Conservation (phyloP, 768 basidiomycete species). For the Rhizopogon vesiculosus region DNA sequence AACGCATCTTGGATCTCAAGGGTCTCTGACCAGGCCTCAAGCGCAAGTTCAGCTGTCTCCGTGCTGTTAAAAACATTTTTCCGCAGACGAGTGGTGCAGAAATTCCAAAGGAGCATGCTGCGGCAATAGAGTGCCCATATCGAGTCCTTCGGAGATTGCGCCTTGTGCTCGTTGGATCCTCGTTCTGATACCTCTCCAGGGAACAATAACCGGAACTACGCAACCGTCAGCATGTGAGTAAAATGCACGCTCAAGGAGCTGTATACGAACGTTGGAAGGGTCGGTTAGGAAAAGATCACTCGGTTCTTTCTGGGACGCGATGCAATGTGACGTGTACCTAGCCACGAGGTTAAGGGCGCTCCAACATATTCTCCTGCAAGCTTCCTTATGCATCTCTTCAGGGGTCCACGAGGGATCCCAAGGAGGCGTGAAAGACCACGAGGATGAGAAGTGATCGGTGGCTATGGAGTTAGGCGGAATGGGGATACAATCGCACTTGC, state of each 20-base stretch:
- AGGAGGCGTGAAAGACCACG: constrained; percentile 47
- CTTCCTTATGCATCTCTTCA: constrained; percentile 57
- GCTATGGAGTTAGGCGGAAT: constrained; percentile 28
- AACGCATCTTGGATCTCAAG: constrained; percentile 63
- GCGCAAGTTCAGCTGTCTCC: constrained; percentile 54
- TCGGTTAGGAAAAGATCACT: constrained; percentile 58
- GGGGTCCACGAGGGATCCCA: constrained; percentile 60
- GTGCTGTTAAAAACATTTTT: constrained; percentile 38
- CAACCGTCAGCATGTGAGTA: background rate
- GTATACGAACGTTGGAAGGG: constrained; percentile 54
- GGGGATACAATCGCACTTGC: constrained; percentile 46
- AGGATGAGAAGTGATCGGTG: constrained; percentile 31
- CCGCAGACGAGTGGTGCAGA: constrained; percentile 48
- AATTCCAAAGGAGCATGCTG: constrained; percentile 78
- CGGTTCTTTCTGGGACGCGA: constrained; percentile 56
- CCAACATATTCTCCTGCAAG: constrained; percentile 76
- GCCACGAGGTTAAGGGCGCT: constrained; percentile 65
- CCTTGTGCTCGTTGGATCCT: constrained; percentile 34
- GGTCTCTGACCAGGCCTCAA: constrained; percentile 63
- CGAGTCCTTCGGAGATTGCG: constrained; percentile 64
- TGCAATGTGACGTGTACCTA: constrained; percentile 63
- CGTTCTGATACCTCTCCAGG: constrained; percentile 68
- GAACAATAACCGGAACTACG: constrained; percentile 48
- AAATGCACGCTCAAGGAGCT: constrained; percentile 2
- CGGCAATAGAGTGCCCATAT: constrained; percentile 83